phyloP scores from a whole-genome alignment of 495 filamentous ascomycete species.

The Neurospora sp. region DNA sequence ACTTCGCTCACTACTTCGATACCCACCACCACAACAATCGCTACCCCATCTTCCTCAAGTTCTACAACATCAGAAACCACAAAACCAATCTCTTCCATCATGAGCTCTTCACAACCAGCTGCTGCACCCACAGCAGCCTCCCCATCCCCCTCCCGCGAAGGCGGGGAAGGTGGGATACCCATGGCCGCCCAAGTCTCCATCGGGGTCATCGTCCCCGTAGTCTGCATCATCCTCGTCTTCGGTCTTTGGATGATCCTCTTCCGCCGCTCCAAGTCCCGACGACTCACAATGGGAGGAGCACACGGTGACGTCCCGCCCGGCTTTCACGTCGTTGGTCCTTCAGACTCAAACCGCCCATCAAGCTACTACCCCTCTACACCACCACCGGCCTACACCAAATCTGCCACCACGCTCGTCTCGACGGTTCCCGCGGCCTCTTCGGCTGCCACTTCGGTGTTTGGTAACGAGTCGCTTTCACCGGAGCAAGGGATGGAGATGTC shows the following conservation, averaged over 20 bases:
- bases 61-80: not conserved
- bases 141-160: not conserved
- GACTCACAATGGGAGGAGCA: not conserved
- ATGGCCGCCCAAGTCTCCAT: slow-evolving; percentile 4
- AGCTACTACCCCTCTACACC: not conserved
- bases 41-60: not conserved
- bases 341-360: not conserved
- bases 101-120: not conserved
- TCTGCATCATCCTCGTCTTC: slow-evolving; percentile 3
- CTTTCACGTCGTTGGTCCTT: not conserved
- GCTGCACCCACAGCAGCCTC: not conserved
- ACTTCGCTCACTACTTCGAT: not conserved
- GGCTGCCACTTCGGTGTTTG: not conserved
- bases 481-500: not conserved
- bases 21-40: not conserved
- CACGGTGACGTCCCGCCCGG: not conserved
- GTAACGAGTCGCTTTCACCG: not conserved
- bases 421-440: not conserved
- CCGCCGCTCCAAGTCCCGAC: not conserved
- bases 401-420: not conserved
- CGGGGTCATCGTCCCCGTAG: slow-evolving; percentile 5
- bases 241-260: slow-evolving; percentile 6
- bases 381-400: not conserved
- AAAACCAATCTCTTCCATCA: not conserved
- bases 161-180: not conserved